Conservation (phyloP, 345 rosid genomes). For the Arabidopsis thaliana region TAIR10.1 NC_003076.8:5882501-5883000, state of each 20-base stretch:
- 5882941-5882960: neutral
- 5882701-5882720: slow-evolving; percentile 16
- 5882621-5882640: neutral
- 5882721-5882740: slow-evolving; percentile 28
- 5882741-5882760: neutral
- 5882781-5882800: slow-evolving; percentile 9
- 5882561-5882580: slow-evolving; percentile 48
- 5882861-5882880: slow-evolving; percentile 2
- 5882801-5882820: slow-evolving; percentile 21
- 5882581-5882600: slow-evolving; percentile 72
- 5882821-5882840: slow-evolving; percentile 40
- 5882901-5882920: slow-evolving; percentile 1
- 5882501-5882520: slow-evolving; percentile 95
- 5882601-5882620: slow-evolving; percentile 41
- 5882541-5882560: slow-evolving; percentile 86
- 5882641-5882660: slow-evolving; percentile 41
- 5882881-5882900: slow-evolving; percentile 25
- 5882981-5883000: neutral
- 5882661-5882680: slow-evolving; percentile 31
- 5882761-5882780: slow-evolving; percentile 41
- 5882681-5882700: slow-evolving; percentile 15
- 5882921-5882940: slow-evolving; percentile 18
- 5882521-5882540: slow-evolving; percentile 99
- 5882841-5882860: slow-evolving; percentile 19
- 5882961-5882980: neutral